Percentiles rank a stretch among this genome's conserved stretches.
phyloP scores from a whole-genome alignment of 2,329 filamentous ascomycete species.

The Exophiala spinifera region DNA sequence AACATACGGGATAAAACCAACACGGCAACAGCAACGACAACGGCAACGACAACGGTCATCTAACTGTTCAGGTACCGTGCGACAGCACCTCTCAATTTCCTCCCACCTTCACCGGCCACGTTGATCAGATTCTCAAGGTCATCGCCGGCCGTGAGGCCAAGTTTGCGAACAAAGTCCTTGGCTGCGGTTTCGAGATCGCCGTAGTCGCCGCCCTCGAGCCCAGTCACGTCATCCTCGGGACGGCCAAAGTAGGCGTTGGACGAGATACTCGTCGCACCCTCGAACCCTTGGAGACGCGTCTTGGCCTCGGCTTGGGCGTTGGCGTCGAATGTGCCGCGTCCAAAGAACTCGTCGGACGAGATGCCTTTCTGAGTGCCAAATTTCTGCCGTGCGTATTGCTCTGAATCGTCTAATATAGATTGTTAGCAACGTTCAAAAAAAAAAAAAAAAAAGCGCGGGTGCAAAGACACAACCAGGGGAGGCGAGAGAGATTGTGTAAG shows the following conservation, averaged over 20 bases:
- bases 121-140: conserved; percentile 87
- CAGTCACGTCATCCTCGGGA: conserved; percentile 71
- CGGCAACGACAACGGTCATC: too few relatives aligned
- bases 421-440: background rate
- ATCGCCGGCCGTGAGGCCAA: conserved; percentile 92
- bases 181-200: conserved; percentile 89
- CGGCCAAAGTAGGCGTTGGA: conserved; percentile 97
- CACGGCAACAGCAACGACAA: too few relatives aligned
- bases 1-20: too few relatives aligned
- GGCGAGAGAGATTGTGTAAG: conserved; percentile 5
- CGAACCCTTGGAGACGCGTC: conserved; percentile 81
- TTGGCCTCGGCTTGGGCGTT: conserved; percentile 80
- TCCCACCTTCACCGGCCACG: conserved; percentile 80
- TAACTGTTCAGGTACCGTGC: conserved; percentile 50
- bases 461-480: too few relatives aligned
- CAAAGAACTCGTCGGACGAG: conserved; percentile 97
- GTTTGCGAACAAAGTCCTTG: conserved; percentile 92
- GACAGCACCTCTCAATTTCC: conserved; percentile 68
- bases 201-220: conserved; percentile 65
- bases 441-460: too few relatives aligned
- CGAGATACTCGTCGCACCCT: conserved; percentile 87
- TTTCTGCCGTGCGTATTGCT: conserved; percentile 80
- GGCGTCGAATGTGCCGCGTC: conserved; percentile 81
- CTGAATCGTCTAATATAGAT: conserved; percentile 60
- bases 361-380: conserved; percentile 94